phyloP scores from a whole-genome alignment of 257 asterid species.

The Salvia hispanica region DNA sequence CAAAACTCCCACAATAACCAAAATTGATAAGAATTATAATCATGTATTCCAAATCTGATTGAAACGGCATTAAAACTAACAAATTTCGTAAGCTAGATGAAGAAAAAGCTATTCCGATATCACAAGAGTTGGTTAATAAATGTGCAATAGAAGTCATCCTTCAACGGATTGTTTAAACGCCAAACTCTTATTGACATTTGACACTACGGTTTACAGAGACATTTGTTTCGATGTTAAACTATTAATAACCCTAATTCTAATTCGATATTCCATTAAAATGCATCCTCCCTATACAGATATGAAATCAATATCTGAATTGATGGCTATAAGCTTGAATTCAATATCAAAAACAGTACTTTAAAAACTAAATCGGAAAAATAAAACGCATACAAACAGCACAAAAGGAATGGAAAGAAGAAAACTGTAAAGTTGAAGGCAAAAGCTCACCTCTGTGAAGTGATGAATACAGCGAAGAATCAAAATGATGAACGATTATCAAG shows the following conservation, averaged over 20 bases:
- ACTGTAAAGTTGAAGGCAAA: neutral
- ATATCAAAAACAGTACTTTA: neutral
- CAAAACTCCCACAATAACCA: neutral
- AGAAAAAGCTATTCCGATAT: neutral
- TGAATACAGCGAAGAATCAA: constrained; percentile 21
- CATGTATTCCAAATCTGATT: neutral
- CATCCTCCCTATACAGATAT: neutral
- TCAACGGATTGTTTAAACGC: neutral
- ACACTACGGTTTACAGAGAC: neutral
- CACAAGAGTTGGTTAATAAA: neutral
- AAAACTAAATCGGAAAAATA: neutral
- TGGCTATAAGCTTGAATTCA: neutral
- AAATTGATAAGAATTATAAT: constrained; percentile 1
- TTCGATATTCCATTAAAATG: neutral
- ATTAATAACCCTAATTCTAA: constrained; percentile 28
- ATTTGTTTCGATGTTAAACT: neutral
- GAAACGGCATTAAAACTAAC: neutral
- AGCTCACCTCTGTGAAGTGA: constrained; percentile 26
- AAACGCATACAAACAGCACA: constrained; percentile 1
- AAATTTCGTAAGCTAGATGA: neutral
- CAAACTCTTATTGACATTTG: neutral
- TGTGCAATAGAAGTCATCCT: neutral
- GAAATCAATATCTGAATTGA: neutral
- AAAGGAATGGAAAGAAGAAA: constrained; percentile 1
- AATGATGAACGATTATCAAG: neutral